Evolutionary conservation across 129 eudicot genomes (phyloP), one percentile per base, ranked within the genome.

Genomic region (Flaveria robusta): DNA sequence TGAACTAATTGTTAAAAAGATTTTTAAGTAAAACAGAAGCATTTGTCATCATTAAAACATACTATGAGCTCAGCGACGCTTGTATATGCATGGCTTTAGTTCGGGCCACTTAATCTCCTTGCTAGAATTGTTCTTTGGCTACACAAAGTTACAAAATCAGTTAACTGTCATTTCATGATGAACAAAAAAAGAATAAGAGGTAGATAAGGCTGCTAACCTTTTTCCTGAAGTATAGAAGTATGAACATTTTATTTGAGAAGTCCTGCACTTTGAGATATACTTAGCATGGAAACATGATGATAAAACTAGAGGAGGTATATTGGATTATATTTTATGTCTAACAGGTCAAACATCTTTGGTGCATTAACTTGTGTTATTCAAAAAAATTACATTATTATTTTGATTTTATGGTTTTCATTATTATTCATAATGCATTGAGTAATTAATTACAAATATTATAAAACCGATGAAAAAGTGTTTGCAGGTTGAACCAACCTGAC

Each of bases 211-310:
- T n/a, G 37, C 22, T 3, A 41, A 92, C 98, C 98, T 93, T 93
- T 83, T 90, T 93, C 82, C 79, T 83, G 83, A 86, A 93, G 72
- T 93, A 88, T 46, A 90, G 45, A 70, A 93, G 84, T 74, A 90
- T 78, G 73, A 93, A 93, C 96, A 93, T 93, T 78, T 93, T 93
- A 76, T 93, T 93, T 56, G 98, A 93, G 75, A 88, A 90, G 77
- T 93, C 98, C 98, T 92, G 95, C 92, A 83, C 27, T 62, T 31
- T 1, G 39, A 77, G 13, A 71, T 16, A 65, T 19, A 27, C 24
- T 81, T 81, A 83, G 79, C 68, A 80, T 20, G 9, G 12, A 56
- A 18, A 63, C 54, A 1, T 59, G 27, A 14, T 14, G 22, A 52
- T 13, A 19, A 62, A 15, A 22, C 55, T 3, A 19, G 14, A 7